Percentiles rank a stretch among this genome's conserved stretches.
Evolutionary conservation across 2,329 filamentous ascomycete genomes (phyloP).

Genomic region (Apiospora arundinis): DNA sequence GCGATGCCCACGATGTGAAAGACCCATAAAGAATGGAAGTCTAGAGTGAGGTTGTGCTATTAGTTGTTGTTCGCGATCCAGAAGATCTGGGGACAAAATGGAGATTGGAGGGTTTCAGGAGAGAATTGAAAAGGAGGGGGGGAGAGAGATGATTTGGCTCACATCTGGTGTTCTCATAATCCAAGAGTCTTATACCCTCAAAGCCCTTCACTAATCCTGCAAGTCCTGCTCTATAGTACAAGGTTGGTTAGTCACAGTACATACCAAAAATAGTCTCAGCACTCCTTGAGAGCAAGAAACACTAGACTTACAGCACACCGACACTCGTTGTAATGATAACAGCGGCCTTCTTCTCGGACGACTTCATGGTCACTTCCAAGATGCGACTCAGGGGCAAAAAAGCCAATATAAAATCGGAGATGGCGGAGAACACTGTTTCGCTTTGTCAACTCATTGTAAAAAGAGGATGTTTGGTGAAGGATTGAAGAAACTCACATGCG

Average conservation of each 20-base stretch:
- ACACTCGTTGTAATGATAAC: slow-evolving; percentile 43
- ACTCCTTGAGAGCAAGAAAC: not conserved
- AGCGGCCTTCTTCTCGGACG: slow-evolving; percentile 45
- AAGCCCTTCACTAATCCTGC: slow-evolving; percentile 5
- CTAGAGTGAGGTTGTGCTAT: not conserved
- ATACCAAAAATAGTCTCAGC: not conserved
- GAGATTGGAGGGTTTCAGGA: too few species aligned
- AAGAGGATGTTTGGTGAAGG: too few species aligned
- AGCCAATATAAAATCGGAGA: slow-evolving; percentile 45
- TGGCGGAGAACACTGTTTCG: slow-evolving; percentile 28
- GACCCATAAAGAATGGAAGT: slow-evolving; percentile 7
- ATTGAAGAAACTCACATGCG: slow-evolving; percentile 9
- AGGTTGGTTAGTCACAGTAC: not conserved
- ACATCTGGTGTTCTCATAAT: not conserved
- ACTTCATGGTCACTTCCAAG: slow-evolving; percentile 43
- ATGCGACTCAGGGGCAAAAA: slow-evolving; percentile 46
- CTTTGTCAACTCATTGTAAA: not conserved
- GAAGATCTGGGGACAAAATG: not conserved
- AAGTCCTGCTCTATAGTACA: not conserved
- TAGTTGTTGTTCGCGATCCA: not conserved
- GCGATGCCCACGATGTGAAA: slow-evolving; percentile 1
- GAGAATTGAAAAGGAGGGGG: too few species aligned
- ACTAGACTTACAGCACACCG: slow-evolving; percentile 36
- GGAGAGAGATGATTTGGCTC: not conserved
- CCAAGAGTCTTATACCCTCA: not conserved